phyloP scores from a whole-genome alignment of 2,329 filamentous ascomycete species.

The Juglanconis sp. region DNA sequence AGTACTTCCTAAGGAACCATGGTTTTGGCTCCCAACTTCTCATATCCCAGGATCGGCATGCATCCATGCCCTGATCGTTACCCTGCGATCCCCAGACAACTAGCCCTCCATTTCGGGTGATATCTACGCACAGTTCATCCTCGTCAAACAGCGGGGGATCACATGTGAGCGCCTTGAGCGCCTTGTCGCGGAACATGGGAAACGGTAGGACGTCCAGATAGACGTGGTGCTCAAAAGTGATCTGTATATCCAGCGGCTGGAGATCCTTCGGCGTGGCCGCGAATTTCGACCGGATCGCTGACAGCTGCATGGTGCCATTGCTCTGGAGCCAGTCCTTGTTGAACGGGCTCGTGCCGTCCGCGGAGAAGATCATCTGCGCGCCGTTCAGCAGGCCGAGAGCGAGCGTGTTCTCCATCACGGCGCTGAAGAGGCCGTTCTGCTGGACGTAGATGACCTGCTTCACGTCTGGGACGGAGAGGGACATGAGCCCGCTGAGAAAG shows the following conservation, averaged over 20 bases:
- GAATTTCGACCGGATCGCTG: conserved; percentile 25
- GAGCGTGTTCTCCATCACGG: conserved; percentile 35
- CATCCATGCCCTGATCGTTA: conserved; percentile 27
- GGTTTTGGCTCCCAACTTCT: conserved; percentile 42
- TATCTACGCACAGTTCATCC: conserved; percentile 33
- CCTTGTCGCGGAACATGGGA: conserved; percentile 28
- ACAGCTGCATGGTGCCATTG: conserved; percentile 24
- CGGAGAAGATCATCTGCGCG: conserved; percentile 24
- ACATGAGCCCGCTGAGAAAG: not conserved
- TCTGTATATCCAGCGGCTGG: conserved; percentile 29
- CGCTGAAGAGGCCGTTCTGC: conserved; percentile 30
- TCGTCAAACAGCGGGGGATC: conserved; percentile 32
- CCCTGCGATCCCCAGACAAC: conserved; percentile 35
- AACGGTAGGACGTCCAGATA: conserved; percentile 36
- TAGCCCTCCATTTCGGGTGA: conserved; percentile 30
- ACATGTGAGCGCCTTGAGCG: conserved; percentile 24
- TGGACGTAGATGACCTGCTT: conserved; percentile 15
- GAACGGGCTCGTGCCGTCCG: conserved; percentile 31
- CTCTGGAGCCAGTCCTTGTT: conserved; percentile 23
- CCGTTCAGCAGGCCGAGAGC: conserved; percentile 29
- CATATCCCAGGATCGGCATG: conserved; percentile 41
- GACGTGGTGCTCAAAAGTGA: conserved; percentile 32
- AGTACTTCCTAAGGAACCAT: conserved; percentile 43
- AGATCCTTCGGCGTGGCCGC: conserved; percentile 26
- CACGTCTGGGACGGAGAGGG: conserved; percentile 1